These are phyloP conservation scores for Prasinococcaceae sp. DNA, from an alignment of 139 green algal genomes.

Conservation along the genomic window DNA sequence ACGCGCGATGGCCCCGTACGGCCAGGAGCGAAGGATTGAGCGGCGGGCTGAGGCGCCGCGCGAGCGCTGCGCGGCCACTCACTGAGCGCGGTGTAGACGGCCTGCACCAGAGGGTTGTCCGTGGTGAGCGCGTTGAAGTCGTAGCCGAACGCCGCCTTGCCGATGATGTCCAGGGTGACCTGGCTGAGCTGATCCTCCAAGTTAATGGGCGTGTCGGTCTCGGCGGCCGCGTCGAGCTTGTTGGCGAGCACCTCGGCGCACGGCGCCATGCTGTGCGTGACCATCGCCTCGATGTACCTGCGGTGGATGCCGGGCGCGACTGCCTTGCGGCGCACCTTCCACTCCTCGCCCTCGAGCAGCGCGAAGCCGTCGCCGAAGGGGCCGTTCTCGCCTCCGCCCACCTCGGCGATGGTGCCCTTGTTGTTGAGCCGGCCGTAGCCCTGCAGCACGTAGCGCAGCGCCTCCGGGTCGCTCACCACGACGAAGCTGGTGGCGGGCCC, in stretches of 20 bases:
- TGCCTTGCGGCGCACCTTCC: slow-evolving; percentile 51
- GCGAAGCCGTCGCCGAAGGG: slow-evolving; percentile 96
- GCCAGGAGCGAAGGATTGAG: too few species aligned
- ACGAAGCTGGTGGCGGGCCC: slow-evolving; percentile 21
- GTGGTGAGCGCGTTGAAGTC: slow-evolving; percentile 82
- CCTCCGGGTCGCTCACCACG: slow-evolving; percentile 58
- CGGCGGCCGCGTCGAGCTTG: slow-evolving; percentile 49
- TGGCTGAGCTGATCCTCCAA: slow-evolving; percentile 70
- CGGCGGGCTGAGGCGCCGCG: too few species aligned
- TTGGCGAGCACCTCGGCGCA: slow-evolving; percentile 38
- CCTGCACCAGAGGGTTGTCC: slow-evolving; percentile 39
- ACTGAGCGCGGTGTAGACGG: slow-evolving; percentile 95
- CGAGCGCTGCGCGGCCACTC: too few species aligned
- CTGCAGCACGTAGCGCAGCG: slow-evolving; percentile 87
- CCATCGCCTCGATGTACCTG: slow-evolving; percentile 83
- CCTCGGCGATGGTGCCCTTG: slow-evolving; percentile 85
- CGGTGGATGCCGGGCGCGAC: slow-evolving; percentile 84
- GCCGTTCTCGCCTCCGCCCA: slow-evolving; percentile 80
- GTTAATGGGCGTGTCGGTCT: slow-evolving; percentile 49
- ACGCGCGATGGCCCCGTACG: too few species aligned
- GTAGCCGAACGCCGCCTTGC: slow-evolving; percentile 96
- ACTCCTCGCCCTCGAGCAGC: slow-evolving; percentile 60
- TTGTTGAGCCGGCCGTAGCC: slow-evolving; percentile 46
- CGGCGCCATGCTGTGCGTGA: slow-evolving; percentile 66
- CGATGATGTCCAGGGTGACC: slow-evolving; percentile 96